Evolutionary conservation across 2,329 filamentous ascomycete genomes (phyloP).

Genomic region (Coniella vitis): DNA sequence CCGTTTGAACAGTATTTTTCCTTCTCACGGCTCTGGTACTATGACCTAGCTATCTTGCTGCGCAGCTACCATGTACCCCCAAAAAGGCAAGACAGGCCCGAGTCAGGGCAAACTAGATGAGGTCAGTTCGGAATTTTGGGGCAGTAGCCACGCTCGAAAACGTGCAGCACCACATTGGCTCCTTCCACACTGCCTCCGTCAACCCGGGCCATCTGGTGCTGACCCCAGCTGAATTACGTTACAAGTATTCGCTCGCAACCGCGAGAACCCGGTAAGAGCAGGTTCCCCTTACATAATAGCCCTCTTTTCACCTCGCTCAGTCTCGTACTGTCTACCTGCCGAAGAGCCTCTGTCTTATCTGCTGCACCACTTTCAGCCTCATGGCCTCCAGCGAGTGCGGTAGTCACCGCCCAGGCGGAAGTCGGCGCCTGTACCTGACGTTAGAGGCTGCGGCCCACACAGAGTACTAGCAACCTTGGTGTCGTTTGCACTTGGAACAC

Average conservation of each 20-base stretch:
- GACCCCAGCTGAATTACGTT: constrained; percentile 36
- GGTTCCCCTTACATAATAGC: constrained; percentile 45
- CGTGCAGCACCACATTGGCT: constrained; percentile 14
- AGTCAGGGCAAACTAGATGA: too few relatives aligned
- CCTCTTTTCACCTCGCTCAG: constrained; percentile 18
- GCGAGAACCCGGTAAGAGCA: constrained; percentile 20
- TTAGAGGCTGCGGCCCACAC: constrained; percentile 7
- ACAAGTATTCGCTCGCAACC: constrained; percentile 33
- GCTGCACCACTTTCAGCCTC: constrained; percentile 10
- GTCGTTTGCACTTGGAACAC: too few relatives aligned
- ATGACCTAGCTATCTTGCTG: background rate
- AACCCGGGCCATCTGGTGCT: constrained; percentile 22
- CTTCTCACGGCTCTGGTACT: too few relatives aligned
- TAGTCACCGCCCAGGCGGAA: background rate
- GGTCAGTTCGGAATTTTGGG: constrained; percentile 8
- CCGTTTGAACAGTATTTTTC: too few relatives aligned
- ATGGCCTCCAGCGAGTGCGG: constrained; percentile 11
- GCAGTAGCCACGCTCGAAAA: constrained; percentile 1
- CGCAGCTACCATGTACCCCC: too few relatives aligned
- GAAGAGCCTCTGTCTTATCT: constrained; percentile 14
- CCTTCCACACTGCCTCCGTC: constrained; percentile 25
- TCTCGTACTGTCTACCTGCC: constrained; percentile 14
- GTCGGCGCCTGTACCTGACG: background rate
- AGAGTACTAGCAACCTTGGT: constrained; percentile 9
- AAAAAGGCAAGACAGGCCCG: too few relatives aligned